Conservation (phyloP, 2,329 filamentous ascomycete genomes). For the Colletotrichum trifolii region DNA sequence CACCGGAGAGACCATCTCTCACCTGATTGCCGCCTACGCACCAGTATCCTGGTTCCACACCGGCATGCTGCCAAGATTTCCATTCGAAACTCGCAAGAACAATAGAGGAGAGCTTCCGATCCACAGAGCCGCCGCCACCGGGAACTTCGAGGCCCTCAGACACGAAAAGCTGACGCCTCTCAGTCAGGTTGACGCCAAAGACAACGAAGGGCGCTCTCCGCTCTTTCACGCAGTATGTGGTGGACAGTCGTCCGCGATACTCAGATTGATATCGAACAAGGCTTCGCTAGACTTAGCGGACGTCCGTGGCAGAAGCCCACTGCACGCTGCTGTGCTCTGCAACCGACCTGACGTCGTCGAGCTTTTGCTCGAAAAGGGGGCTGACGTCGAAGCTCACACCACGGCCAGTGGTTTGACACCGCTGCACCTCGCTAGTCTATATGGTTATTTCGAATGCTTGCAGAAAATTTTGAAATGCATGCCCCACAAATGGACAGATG, state of each 20-base stretch:
- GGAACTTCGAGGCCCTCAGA: neutral
- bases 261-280: neutral
- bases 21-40: neutral
- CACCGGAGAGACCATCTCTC: conserved; percentile 8
- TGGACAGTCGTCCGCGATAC: conserved; percentile 5
- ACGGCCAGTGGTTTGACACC: conserved; percentile 2
- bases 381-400: neutral
- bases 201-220: conserved; percentile 4
- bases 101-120: conserved; percentile 19
- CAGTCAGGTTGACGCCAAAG: neutral
- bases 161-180: neutral
- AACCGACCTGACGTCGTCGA: neutral
- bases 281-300: neutral
- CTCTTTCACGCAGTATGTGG: conserved; percentile 25
- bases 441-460: neutral
- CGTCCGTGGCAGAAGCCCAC: conserved; percentile 16
- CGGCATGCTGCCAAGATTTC: neutral
- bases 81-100: neutral
- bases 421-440: conserved; percentile 15
- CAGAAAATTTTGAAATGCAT: neutral
- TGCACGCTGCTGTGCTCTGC: conserved; percentile 19
- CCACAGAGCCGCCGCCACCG: conserved; percentile 2
- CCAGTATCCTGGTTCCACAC: neutral
- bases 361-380: neutral
- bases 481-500: neutral